Conservation (phyloP, 2,329 filamentous ascomycete species). For the Colletotrichum lini region DNA sequence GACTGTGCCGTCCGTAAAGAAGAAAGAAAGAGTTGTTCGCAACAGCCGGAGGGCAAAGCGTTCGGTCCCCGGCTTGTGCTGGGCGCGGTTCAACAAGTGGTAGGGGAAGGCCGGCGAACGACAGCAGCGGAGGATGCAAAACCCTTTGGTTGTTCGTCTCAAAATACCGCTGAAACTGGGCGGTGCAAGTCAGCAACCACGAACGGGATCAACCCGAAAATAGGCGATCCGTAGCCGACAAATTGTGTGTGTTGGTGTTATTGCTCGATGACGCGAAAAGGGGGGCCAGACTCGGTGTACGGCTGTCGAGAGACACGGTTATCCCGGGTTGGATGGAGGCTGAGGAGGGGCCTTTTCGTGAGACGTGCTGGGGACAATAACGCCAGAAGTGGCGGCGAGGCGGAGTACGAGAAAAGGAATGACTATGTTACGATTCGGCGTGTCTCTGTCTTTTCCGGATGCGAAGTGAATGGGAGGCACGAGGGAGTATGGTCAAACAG, state of each 20-base stretch:
- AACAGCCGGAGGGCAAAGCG: constrained; percentile 31
- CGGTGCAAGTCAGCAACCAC: constrained; percentile 40
- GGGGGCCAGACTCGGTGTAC: constrained; percentile 26
- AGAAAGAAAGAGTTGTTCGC: constrained; percentile 17
- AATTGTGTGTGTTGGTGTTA: constrained; percentile 13
- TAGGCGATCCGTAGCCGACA: constrained; percentile 31
- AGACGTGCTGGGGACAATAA: constrained; percentile 23
- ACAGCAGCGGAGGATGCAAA: constrained; percentile 23
- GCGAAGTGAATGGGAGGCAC: constrained; percentile 26
- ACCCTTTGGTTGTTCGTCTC: constrained; percentile 39
- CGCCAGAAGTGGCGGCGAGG: constrained; percentile 21
- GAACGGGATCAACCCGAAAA: constrained; percentile 33
- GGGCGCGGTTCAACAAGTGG: constrained; percentile 17
- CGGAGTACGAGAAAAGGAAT: constrained; percentile 31
- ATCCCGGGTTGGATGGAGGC: constrained; percentile 28
- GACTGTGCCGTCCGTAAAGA: constrained; percentile 27
- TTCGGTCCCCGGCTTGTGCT: constrained; percentile 23
- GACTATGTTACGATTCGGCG: constrained; percentile 3
- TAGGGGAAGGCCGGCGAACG: constrained; percentile 28
- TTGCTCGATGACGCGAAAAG: constrained; percentile 16
- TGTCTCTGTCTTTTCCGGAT: constrained; percentile 4
- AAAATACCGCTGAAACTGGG: constrained; percentile 42
- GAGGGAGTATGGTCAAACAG: constrained; percentile 29
- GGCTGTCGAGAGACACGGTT: constrained; percentile 34
- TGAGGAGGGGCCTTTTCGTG: constrained; percentile 12